Percentiles rank a stretch among this genome's conserved stretches.
phyloP scores from a whole-genome alignment of 805 yeast genomes.

The Candida boleticola region DNA sequence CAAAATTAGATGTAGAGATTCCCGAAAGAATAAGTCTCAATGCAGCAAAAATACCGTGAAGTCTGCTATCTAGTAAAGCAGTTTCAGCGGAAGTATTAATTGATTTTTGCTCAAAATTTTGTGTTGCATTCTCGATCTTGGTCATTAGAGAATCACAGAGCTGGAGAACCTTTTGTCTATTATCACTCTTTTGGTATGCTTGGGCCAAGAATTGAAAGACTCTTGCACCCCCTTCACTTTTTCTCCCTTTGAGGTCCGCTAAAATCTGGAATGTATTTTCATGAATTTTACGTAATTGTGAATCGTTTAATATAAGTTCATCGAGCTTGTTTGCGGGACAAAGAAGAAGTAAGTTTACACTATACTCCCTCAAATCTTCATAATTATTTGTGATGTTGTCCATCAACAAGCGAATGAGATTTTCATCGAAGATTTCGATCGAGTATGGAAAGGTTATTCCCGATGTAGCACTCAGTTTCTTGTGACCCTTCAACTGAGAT shows the following conservation, averaged over 20 bases:
- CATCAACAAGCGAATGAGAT: slow-evolving; percentile 45
- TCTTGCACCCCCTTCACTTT: slow-evolving; percentile 78
- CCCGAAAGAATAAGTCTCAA: slow-evolving; percentile 45
- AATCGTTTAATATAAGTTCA: background rate
- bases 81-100: background rate
- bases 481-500: background rate
- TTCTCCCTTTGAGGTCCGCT: slow-evolving; percentile 51
- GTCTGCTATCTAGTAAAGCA: slow-evolving; percentile 38
- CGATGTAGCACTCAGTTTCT: background rate
- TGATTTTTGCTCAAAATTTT: too few relatives aligned
- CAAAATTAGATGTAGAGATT: slow-evolving; percentile 4
- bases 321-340: slow-evolving; percentile 33
- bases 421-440: slow-evolving; percentile 10
- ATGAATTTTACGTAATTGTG: slow-evolving; percentile 5
- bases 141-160: slow-evolving; percentile 31
- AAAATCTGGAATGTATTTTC: slow-evolving; percentile 25
- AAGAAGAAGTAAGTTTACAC: slow-evolving; percentile 46
- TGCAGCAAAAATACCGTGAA: slow-evolving; percentile 72
- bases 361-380: slow-evolving; percentile 66
- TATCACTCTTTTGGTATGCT: slow-evolving; percentile 23
- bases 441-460: background rate
- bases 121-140: slow-evolving; percentile 29
- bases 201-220: slow-evolving; percentile 51
- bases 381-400: slow-evolving; percentile 68
- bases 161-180: slow-evolving; percentile 12